A percentile compares a stretch with the other conserved stretches of the same genome.
These are phyloP conservation scores for Spinacia oleracea DNA, from an alignment of 179 eudicot species.

Conservation along the genomic window DNA sequence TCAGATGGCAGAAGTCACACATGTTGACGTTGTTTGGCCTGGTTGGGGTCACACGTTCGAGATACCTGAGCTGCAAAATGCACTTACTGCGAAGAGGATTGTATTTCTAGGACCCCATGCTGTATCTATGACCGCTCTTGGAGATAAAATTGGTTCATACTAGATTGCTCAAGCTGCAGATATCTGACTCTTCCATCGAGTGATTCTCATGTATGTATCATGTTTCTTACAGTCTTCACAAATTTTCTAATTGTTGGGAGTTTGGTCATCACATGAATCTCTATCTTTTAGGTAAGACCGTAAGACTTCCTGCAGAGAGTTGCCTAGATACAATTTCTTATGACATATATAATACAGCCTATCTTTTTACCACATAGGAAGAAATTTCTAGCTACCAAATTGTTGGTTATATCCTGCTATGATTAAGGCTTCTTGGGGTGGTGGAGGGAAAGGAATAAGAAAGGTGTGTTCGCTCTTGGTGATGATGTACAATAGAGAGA, in stretches of 20 bases:
- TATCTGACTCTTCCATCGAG: conserved; percentile 99
- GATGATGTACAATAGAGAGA: not conserved
- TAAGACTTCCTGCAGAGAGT: conserved; percentile 75
- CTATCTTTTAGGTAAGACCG: conserved; percentile 61
- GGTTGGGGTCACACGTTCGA: conserved; percentile 99
- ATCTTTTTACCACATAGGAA: conserved; percentile 90
- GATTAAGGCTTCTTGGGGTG: conserved; percentile 99
- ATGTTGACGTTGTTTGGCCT: conserved; percentile 99
- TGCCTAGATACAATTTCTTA: conserved; percentile 84
- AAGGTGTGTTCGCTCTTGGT: conserved; percentile 56
- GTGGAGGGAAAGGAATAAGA: conserved; percentile 99
- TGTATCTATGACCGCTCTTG: conserved; percentile 89
- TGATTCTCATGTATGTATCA: conserved; percentile 79
- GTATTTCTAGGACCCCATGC: conserved; percentile 94
- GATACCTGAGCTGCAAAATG: conserved; percentile 96
- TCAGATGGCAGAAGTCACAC: conserved; percentile 95
- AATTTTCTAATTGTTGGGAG: not conserved
- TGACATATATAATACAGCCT: conserved; percentile 78
- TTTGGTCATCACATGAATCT: not conserved
- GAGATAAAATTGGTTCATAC: conserved; percentile 98
- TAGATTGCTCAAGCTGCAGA: conserved; percentile 98
- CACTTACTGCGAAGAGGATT: conserved; percentile 80
- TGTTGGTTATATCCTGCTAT: conserved; percentile 98
- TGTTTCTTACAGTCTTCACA: conserved; percentile 9
- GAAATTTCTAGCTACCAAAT: conserved; percentile 93